Evolutionary conservation across 768 basidiomycete species (phyloP).

Genomic region (Agaricus blazei): DNA sequence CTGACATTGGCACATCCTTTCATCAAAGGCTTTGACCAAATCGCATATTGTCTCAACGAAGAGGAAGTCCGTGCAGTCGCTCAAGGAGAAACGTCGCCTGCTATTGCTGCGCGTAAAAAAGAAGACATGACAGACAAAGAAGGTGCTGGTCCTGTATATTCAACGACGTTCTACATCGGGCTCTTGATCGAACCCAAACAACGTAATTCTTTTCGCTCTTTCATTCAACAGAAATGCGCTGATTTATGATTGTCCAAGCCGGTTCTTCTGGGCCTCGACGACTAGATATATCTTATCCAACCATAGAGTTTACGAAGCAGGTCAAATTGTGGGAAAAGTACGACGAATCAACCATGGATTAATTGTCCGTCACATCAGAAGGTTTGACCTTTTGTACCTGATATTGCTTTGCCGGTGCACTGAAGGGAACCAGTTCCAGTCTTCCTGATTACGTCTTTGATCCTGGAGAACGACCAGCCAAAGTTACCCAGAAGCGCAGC

Average conservation of each 20-base stretch:
- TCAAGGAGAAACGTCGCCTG: conserved; percentile 79
- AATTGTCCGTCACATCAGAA: conserved; percentile 88
- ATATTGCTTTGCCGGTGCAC: background rate
- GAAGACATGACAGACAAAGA: conserved; percentile 76
- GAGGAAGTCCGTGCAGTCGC: conserved; percentile 87
- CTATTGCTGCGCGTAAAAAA: conserved; percentile 65
- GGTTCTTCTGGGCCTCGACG: conserved; percentile 73
- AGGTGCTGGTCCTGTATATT: conserved; percentile 74
- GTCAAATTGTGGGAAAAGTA: conserved; percentile 96
- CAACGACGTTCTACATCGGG: conserved; percentile 98
- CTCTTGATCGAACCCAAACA: conserved; percentile 88
- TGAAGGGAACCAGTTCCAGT: conserved; percentile 41
- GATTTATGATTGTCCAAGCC: conserved; percentile 37
- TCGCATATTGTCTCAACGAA: conserved; percentile 75
- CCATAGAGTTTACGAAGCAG: conserved; percentile 88
- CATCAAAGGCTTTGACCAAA: conserved; percentile 89
- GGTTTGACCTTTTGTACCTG: conserved; percentile 35
- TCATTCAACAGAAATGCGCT: conserved; percentile 6
- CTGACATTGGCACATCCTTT: conserved; percentile 92
- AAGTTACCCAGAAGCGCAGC: conserved; percentile 65
- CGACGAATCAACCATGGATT: conserved; percentile 90
- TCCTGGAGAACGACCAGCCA: conserved; percentile 71
- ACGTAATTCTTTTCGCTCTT: conserved; percentile 39
- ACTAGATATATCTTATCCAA: conserved; percentile 96
- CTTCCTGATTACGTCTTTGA: conserved; percentile 84